Evolutionary conservation across 805 yeast genomes (phyloP), one percentile per base, ranked within the genome.

Genomic region (Brettanomyces naardenensis): DNA sequence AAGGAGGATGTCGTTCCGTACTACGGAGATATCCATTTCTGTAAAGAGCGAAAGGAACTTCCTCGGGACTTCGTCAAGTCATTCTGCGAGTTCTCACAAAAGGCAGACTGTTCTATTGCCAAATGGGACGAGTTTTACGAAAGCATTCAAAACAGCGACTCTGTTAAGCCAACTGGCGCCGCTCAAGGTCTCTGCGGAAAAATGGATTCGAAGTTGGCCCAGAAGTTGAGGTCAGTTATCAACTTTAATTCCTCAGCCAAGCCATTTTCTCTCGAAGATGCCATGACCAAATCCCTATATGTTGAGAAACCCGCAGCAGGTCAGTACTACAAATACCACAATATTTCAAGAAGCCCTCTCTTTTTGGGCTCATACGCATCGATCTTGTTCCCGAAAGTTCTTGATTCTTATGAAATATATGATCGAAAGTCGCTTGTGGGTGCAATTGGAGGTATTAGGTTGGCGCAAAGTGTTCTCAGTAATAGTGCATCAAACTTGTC

Each of bases 1-100:
- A 84, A 84, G 51, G 78, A 76, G 35, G 74, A 77, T 38, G 94
- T 84, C 10, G 78, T 90, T 33, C 95, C 97, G 1, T 89, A 79
- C 53, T 89, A 86, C 62, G 97, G 96, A 9, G 97, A 89, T 54
- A 65, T 89, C 17, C 21, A 54, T 54, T n/a, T 48, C 61, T 14
- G 14, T 7, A 18, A 13, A 6, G 20, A 19, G 5, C 13, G 9
- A 17, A 19, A 20, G 5, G 13, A 22, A 13, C 18, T 35, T 10
- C 33, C 30, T 5, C 14, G 31, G 29, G 31, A 38, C 21, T 31
- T 47, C 13, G 58, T 79, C 36, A 64, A 65, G 41, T 80, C 77
- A 35, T 71, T 83, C 44, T 84, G 80, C 42, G 69, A 74, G 33
- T 73, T 78, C 42, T 73, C 85, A 45, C 78, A 73, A 47, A 69